Evolutionary conservation across 73 alveolate genomes (phyloP).

Genomic region (Paramecium primaurelia): DNA sequence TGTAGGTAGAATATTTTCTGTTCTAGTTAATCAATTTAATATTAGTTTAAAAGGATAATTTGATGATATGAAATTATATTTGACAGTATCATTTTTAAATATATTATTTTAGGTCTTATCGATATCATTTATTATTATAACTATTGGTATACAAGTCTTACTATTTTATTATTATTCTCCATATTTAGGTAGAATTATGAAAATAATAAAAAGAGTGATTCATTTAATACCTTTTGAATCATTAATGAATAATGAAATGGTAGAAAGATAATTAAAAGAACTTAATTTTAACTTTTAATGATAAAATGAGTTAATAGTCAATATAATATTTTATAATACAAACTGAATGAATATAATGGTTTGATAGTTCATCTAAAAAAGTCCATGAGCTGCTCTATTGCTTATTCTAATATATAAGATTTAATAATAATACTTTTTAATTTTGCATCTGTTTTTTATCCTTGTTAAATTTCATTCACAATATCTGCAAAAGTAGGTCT

Average conservation of each 20-base stretch:
- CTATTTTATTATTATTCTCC: not conserved
- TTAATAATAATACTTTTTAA: not conserved
- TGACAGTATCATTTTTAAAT: not conserved
- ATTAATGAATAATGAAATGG: not conserved
- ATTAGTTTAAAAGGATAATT: not conserved
- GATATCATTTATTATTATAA: too few species aligned
- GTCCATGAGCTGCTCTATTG: constrained; percentile 24
- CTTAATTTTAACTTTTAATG: not conserved
- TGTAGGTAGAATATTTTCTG: not conserved
- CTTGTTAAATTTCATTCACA: constrained; percentile 8
- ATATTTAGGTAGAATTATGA: not conserved
- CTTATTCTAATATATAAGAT: constrained; percentile 19
- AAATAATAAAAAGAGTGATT: not conserved
- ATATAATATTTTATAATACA: not conserved
- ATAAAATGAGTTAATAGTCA: too few species aligned
- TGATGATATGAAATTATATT: not conserved
- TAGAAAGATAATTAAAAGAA: not conserved
- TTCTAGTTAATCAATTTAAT: not conserved
- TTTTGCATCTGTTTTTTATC: not conserved
- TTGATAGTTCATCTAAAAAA: constrained; percentile 45
- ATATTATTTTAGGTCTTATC: not conserved
- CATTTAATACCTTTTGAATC: not conserved
- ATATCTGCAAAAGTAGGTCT: constrained; percentile 52
- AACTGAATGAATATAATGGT: not conserved
- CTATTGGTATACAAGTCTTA: too few species aligned